Conservation (phyloP, 805 yeast genomes). For the Kurtzmaniella cleridarum region DNA sequence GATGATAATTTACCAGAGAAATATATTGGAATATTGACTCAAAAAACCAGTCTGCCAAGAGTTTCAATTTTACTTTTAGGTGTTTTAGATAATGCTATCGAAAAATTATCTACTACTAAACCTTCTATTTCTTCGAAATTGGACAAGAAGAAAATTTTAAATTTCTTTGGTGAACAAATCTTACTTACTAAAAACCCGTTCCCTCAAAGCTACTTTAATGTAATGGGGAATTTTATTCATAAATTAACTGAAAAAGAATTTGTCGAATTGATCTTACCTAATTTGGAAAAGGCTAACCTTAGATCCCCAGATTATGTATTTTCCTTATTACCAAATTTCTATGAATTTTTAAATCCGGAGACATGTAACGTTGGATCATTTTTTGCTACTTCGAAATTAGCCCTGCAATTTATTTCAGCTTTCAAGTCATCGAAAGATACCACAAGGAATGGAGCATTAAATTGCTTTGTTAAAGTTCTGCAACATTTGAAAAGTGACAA, state of each 20-base stretch:
- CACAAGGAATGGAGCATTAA: constrained; percentile 48
- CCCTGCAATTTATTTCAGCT: constrained; percentile 46
- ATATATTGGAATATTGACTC: no score
- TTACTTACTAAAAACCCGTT: constrained; percentile 44
- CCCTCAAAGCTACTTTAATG: constrained; percentile 24
- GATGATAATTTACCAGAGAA: no score
- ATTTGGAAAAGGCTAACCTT: constrained; percentile 66
- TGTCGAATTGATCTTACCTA: constrained; percentile 43
- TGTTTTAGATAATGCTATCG: constrained; percentile 17
- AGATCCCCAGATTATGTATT: constrained; percentile 75
- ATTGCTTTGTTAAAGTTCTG: constrained; percentile 23
- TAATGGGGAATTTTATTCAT: constrained; percentile 40
- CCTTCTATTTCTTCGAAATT: constrained; percentile 18
- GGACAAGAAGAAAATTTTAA: constrained; percentile 10
- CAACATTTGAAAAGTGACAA: constrained; percentile 10
- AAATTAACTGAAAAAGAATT: constrained; percentile 35
- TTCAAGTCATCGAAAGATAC: constrained; percentile 66
- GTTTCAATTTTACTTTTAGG: constrained; percentile 17
- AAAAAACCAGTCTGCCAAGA: constrained; percentile 2
- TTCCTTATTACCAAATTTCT: constrained; percentile 45
- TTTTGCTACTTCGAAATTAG: constrained; percentile 37
- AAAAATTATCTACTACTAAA: constrained; percentile 17
- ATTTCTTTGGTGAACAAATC: constrained; percentile 31
- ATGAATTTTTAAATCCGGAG: constrained; percentile 15
- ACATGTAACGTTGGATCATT: constrained; percentile 36